phyloP scores from a whole-genome alignment of 108 stramenopile species.

The Bacterosira constricta region DNA sequence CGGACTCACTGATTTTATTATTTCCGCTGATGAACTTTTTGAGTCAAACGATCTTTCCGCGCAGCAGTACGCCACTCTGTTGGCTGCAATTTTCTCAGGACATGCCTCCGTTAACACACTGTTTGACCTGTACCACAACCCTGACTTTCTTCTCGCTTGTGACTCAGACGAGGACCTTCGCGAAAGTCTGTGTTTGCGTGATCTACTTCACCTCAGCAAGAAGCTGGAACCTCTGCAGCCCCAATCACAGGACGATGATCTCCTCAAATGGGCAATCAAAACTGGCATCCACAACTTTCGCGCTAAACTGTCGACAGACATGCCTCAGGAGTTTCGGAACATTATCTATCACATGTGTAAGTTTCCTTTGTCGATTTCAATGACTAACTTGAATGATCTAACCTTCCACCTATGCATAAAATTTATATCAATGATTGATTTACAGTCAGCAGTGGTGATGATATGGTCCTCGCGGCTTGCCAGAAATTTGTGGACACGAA shows the following conservation, averaged over 20 bases:
- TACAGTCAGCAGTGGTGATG: constrained; percentile 42
- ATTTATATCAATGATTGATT: too few relatives aligned
- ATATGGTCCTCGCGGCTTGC: constrained; percentile 37
- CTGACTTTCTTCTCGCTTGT: constrained; percentile 40
- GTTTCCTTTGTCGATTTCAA: too few relatives aligned
- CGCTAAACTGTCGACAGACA: not conserved
- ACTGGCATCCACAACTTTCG: constrained; percentile 45
- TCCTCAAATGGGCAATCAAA: constrained; percentile 44
- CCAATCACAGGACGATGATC: constrained; percentile 5
- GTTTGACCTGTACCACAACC: constrained; percentile 34
- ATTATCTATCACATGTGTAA: constrained; percentile 52
- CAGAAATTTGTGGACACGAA: constrained; percentile 22
- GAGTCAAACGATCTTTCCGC: constrained; percentile 15
- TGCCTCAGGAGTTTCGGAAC: constrained; percentile 36
- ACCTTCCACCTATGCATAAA: too few relatives aligned
- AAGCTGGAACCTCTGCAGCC: constrained; percentile 22
- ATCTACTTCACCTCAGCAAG: constrained; percentile 22
- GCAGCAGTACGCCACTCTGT: constrained; percentile 27
- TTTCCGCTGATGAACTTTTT: constrained; percentile 34
- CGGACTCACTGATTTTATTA: constrained; percentile 33
- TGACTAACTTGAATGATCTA: too few relatives aligned
- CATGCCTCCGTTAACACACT: constrained; percentile 10
- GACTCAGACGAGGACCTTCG: constrained; percentile 19
- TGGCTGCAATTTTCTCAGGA: constrained; percentile 33
- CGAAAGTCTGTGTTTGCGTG: constrained; percentile 16